Evolutionary conservation across 148 eudicot species (phyloP), one percentile per base, ranked within the genome.

Genomic region (Amaranthus hypochondriacus): DNA sequence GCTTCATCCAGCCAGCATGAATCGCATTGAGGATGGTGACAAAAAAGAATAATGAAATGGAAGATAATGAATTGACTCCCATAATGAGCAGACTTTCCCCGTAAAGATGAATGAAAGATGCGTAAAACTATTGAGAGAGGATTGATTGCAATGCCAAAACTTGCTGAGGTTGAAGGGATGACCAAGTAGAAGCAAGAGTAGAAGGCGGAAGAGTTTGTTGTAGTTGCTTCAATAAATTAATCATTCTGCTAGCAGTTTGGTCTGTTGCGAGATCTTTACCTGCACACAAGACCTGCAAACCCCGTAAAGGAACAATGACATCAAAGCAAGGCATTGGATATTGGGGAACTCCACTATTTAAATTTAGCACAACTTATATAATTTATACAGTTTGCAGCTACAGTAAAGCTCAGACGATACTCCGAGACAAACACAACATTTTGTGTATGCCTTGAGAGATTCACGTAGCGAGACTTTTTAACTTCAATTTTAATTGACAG

Each of bases 81-180:
- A 59, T 44, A 3, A 49, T 6, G 56, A 66, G 67, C 48, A 43
- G 6, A 56, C 49, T 56, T 56, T 56, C 43, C 65, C 60, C 56
- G 7, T 46, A 8, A 14, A 56, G 54, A 46, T 7, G 70, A 55
- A 11, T 58, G 2, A 4, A 47, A n/a, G 55, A n/a, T 7, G 56
- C 9, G 1, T 50, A 48, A 48, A 5, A 68, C 21, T 74, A 79
- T 62, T 79, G 82, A 56, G 85, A 79, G 70, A 83, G 83, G 14
- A 83, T 83, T 10, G 85, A 69, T 68, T 79, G 85, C 48, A 83
- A 80, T 47, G 80, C 85, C 14, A 76, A 77, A 61, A 73, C 83
- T 53, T 79, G 80, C 70, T 83, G 85, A 9, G 85, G 85, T 73
- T 73, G 83, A 47, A 83, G 74, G 66, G 85, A 83, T n/a, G 85